Percentiles rank a stretch among this genome's conserved stretches.
These are phyloP conservation scores for Akanthomyces uredinophilus DNA, from an alignment of 2,329 filamentous ascomycete species.

Conservation along the genomic window DNA sequence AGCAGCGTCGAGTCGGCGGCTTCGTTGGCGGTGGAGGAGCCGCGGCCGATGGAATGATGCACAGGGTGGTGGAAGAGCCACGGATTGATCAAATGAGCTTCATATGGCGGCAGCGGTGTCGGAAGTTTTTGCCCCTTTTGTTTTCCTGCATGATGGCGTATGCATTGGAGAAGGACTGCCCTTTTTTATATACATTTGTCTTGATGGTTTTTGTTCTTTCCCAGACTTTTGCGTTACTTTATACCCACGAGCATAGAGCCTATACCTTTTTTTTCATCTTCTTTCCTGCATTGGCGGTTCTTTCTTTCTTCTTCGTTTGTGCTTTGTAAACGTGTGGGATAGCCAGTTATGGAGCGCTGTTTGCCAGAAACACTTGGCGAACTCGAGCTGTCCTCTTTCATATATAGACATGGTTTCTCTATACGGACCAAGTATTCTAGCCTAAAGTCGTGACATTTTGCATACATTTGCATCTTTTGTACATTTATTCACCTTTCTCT, in stretches of 20 bases:
- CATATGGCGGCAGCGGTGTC: too few relatives aligned
- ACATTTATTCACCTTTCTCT: too few relatives aligned
- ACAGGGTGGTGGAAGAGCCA: conserved; percentile 3
- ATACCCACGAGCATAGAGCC: conserved; percentile 11
- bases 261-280: background rate
- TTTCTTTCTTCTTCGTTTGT: background rate
- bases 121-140: too few relatives aligned
- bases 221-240: conserved; percentile 8
- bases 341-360: background rate
- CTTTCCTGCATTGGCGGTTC: background rate
- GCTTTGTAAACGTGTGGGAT: background rate
- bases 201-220: conserved; percentile 8
- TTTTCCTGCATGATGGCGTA: background rate
- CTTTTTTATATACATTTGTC: background rate
- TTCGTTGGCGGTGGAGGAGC: conserved; percentile 18
- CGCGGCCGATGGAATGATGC: conserved; percentile 20
- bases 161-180: background rate
- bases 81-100: background rate
- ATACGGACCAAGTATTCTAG: background rate
- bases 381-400: background rate
- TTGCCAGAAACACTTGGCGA: background rate
- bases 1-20: conserved; percentile 9
- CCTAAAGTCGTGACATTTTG: background rate
- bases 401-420: background rate
- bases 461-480: too few relatives aligned